Base-by-base conservation (phyloP, 1,284 basidiomycete species). In the Schizopora paradoxa region DNA sequence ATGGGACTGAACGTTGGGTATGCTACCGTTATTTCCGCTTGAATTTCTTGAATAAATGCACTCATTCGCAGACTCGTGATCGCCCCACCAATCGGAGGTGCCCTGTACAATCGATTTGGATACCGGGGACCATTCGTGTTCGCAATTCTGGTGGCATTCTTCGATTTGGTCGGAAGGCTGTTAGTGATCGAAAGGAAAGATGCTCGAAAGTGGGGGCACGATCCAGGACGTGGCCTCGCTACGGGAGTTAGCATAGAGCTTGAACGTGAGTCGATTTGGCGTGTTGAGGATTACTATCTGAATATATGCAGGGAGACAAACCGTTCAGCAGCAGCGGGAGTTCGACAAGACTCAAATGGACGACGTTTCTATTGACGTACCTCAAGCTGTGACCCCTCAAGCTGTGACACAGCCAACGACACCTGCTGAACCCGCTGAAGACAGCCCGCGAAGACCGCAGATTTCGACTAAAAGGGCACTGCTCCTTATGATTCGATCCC, bases 71-170 rank as follows among this genome's bases (percentile, higher is more conserved):
- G n/a, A n/a, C n/a, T n/a, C n/a, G n/a, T n/a, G n/a, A n/a, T n/a
- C n/a, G 80, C 79, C 2, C 83, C 85, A 1, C 82, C 86, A 0
- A 73, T 82, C 1, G 83, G 85, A n/a, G 87, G 87, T 8, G 69
- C 70, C 2, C 62, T 91, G 4, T 89, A 82, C 60, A 58, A 65
- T 21, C 67, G 65, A 2, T 81, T 87, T 56, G 89, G 84, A 3
- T 87, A 80, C 63, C 73, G 80, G 29, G 82, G 75, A 2, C 86
- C 89, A 1, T 86, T 87, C 59, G 72, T 91, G 40, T 86, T 86
- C 54, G 74, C 77, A 3, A 73, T 87, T 49, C 69, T 74, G 35
- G 62, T 79, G 47, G 75, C 79, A 1, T 54, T 70, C 4, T 49
- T 83, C 5, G 86, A 91, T 58, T 68, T 87, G 18, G 46, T 86